Evolutionary conservation across 257 asterid genomes (phyloP).

Genomic region (Henckelia pumila): DNA sequence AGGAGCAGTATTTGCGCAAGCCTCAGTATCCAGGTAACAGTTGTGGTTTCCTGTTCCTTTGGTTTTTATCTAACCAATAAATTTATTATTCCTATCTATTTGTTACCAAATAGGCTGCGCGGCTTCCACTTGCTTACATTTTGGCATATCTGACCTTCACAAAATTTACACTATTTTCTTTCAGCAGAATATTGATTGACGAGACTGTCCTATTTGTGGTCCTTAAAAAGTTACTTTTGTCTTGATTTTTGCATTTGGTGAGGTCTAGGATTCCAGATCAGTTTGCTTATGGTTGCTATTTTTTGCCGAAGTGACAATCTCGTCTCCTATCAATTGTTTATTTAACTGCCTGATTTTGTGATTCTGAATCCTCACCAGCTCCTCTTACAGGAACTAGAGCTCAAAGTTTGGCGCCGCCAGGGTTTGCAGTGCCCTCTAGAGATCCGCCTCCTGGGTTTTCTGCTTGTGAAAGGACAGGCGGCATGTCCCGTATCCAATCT

Average conservation of each 20-base stretch:
- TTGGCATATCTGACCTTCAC: neutral
- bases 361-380: conserved; percentile 13
- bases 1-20: conserved; percentile 57
- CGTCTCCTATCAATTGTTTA: neutral
- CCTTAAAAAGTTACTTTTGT: neutral
- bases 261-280: neutral
- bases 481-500: conserved; percentile 45
- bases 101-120: conserved; percentile 1
- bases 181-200: neutral
- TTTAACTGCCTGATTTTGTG: conserved; percentile 3
- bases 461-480: conserved; percentile 43
- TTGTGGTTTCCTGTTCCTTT: neutral
- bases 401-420: conserved; percentile 78
- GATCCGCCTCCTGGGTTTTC: conserved; percentile 89
- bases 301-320: neutral
- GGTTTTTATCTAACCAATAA: neutral
- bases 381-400: conserved; percentile 53
- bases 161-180: neutral
- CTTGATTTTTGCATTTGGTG: neutral
- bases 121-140: neutral
- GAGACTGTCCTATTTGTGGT: conserved; percentile 6
- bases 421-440: conserved; percentile 66
- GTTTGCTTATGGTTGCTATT: neutral
- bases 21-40: conserved; percentile 68
- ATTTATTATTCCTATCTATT: neutral